Evolutionary conservation across 2,329 filamentous ascomycete genomes (phyloP), one percentile per base, ranked within the genome.

Genomic region (Myriosclerotinia curreyana): DNA sequence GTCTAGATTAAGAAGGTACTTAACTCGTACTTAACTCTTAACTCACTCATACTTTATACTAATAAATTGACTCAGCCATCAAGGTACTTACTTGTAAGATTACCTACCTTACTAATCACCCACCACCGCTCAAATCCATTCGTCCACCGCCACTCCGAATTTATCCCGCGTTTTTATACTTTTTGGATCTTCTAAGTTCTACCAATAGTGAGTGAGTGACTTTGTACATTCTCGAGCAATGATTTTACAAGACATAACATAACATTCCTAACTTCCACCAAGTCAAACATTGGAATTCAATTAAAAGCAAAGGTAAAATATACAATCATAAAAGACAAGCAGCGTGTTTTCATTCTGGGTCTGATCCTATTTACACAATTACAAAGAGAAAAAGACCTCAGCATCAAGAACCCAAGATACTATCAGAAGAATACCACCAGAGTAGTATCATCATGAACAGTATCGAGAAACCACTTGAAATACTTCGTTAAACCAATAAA

Each of bases 361-460:
- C 61, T 63, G 38, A 56, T 66, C 63, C 65, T 65, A 66, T 65
- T 60, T 62, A 65, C 58, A 58, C 52, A 63, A 63, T 49, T 62
- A 65, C 62, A 60, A 60, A 60, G 42, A 59, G 48, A 49, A 55
- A 61, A 53, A 50, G 63, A 62, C 58, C 53, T 34, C 49, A 60
- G 46, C 22, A 42, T 60, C 58, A 44, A 63, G 61, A 50, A 63
- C 55, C 53, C 36, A 63, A 48, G 54, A 56, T 28, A 46, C 54
- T 54, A 59, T 28, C 11, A 38, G 22, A 28, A 50, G n/a, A 60
- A 58, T 17, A 55, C 60, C 34, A 66, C 62, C n/a, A 14, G 51
- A 46, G 64, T 42, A 62, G 60, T 42, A 14, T 36, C 3, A 42
- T 22, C 44, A 59, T 50, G 5, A 34, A 22, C 2, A 34, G 44